phyloP scores from a whole-genome alignment of 805 yeast species.

The Yarrowia sp. region DNA sequence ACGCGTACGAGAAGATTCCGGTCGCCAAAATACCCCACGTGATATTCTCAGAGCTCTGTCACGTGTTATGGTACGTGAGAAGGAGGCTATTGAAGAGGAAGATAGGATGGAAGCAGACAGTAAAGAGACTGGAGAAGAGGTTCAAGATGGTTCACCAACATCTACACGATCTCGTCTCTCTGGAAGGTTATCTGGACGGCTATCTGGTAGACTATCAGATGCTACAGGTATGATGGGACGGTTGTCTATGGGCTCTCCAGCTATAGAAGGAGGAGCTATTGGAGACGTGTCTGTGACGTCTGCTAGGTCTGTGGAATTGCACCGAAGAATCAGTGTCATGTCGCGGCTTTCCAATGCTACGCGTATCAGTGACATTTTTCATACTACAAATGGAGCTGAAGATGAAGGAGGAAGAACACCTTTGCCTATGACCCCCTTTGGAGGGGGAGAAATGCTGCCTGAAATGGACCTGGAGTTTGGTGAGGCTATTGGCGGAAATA shows the following conservation, averaged over 20 bases:
- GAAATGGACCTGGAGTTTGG: constrained; percentile 21
- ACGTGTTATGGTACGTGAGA: constrained; percentile 31
- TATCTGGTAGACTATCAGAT: neutral
- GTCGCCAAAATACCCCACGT: constrained; percentile 28
- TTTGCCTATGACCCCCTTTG: neutral
- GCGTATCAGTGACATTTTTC: constrained; percentile 5
- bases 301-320: constrained; percentile 4
- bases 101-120: neutral
- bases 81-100: constrained; percentile 1
- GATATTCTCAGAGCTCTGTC: constrained; percentile 32
- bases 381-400: neutral
- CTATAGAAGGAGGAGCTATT: neutral
- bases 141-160: neutral
- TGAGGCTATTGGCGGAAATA: neutral
- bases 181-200: neutral
- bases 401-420: neutral
- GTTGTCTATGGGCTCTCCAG: neutral
- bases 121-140: neutral
- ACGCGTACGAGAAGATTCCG: constrained; percentile 20
- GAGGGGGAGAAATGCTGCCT: neutral
- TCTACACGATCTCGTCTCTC: neutral
- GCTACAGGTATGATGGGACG: neutral
- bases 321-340: neutral
- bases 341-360: constrained; percentile 17
- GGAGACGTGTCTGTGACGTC: neutral